Evolutionary conservation across 768 basidiomycete species (phyloP).

Genomic region (Lactarius trivialis): DNA sequence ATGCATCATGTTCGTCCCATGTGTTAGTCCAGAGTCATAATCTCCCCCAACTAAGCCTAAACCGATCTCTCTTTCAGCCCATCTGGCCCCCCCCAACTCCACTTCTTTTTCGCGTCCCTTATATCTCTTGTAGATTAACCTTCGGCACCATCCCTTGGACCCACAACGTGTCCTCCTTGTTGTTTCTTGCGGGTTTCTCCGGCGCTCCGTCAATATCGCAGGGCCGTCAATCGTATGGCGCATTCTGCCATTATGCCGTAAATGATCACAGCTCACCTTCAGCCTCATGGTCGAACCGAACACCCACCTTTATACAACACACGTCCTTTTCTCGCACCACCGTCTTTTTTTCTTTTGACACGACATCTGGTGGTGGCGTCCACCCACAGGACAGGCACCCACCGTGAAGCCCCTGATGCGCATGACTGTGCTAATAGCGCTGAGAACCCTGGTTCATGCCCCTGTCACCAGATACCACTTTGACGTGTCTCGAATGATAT

Average conservation of each 20-base stretch:
- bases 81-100: too few relatives aligned
- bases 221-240: background rate
- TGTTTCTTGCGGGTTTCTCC: background rate
- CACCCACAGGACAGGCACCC: background rate
- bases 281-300: background rate
- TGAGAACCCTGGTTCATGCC: background rate
- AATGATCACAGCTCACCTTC: background rate
- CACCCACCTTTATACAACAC: background rate
- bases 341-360: background rate
- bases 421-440: background rate
- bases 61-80: background rate
- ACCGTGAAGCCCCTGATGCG: background rate
- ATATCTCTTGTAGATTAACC: background rate
- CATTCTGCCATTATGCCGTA: slow-evolving; percentile 10
- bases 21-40: background rate
- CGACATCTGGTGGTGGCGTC: background rate
- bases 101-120: background rate
- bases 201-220: slow-evolving; percentile 12
- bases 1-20: background rate
- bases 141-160: background rate
- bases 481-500: background rate
- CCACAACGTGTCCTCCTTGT: background rate
- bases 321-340: background rate
- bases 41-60: background rate
- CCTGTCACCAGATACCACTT: background rate